Conservation (phyloP, 192 early-diverging fungal genomes). For the Coemansia sp. region DNA sequence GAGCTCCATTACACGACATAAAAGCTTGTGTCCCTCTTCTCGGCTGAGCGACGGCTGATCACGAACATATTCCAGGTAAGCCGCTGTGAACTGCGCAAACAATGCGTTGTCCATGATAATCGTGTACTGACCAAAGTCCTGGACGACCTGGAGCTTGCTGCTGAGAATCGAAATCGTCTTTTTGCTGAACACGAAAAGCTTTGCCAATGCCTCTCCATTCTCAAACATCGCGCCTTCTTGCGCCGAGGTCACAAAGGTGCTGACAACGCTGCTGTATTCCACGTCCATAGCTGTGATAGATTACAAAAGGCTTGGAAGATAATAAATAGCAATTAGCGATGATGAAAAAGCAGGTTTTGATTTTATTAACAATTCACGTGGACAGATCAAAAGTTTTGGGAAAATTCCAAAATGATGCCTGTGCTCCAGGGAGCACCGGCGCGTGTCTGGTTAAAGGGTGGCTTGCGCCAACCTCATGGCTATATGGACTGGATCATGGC, state of each 20-base stretch:
- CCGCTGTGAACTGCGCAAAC: constrained; percentile 32
- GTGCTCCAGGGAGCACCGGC: too few relatives aligned
- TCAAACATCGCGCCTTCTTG: constrained; percentile 36
- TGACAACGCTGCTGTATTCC: constrained; percentile 28
- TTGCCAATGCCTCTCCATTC: constrained; percentile 35
- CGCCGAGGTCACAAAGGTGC: constrained; percentile 41
- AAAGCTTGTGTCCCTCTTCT: constrained; percentile 16
- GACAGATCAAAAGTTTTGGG: too few relatives aligned
- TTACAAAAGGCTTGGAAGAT: not conserved
- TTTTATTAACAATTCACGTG: too few relatives aligned
- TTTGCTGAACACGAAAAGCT: constrained; percentile 46
- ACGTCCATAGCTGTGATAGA: constrained; percentile 19
- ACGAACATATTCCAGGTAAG: constrained; percentile 42
- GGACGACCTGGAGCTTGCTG: constrained; percentile 20
- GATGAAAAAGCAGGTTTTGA: too few relatives aligned
- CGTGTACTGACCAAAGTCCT: constrained; percentile 42
- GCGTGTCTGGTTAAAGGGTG: too few relatives aligned
- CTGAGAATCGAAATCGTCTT: constrained; percentile 16
- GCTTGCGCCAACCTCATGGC: too few relatives aligned
- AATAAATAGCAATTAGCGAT: too few relatives aligned
- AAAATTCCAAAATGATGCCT: too few relatives aligned
- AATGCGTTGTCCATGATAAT: constrained; percentile 18
- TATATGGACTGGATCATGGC: too few relatives aligned
- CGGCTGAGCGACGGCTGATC: constrained; percentile 12
- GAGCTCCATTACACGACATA: constrained; percentile 32